These are phyloP conservation scores for Verticillium klebahnii DNA, from an alignment of 2,329 filamentous ascomycete species.

Conservation along the genomic window DNA sequence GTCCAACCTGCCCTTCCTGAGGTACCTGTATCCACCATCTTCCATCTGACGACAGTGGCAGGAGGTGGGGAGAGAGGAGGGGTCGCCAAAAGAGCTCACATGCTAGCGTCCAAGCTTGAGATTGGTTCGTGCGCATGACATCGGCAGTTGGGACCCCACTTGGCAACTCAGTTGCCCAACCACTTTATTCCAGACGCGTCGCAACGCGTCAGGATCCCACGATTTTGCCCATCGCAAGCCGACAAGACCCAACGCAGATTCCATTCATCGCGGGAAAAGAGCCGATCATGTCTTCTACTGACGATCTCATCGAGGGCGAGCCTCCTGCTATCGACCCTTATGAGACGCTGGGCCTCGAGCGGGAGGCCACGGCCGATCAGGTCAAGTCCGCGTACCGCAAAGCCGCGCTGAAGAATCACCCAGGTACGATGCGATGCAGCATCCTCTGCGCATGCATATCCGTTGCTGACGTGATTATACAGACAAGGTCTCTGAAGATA, in stretches of 20 bases:
- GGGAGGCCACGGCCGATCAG: conserved; percentile 68
- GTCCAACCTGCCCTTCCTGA: too few relatives aligned
- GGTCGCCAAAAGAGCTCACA: too few relatives aligned
- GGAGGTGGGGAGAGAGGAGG: too few relatives aligned
- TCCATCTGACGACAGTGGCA: too few relatives aligned
- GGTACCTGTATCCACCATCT: too few relatives aligned
- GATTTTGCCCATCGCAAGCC: background rate
- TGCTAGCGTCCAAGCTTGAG: too few relatives aligned
- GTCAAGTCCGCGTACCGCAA: conserved; percentile 92
- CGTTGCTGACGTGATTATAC: background rate
- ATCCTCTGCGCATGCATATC: background rate
- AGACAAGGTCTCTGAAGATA: conserved; percentile 72
- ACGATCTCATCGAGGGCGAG: conserved; percentile 50
- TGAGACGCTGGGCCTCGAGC: conserved; percentile 67
- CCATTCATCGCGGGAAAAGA: background rate
- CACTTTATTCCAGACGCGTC: conserved; percentile 13
- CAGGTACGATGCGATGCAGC: conserved; percentile 48
- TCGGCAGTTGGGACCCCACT: background rate
- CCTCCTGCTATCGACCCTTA: conserved; percentile 73
- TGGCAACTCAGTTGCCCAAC: background rate
- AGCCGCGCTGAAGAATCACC: conserved; percentile 80
- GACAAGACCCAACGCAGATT: background rate
- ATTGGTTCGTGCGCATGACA: background rate
- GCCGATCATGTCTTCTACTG: conserved; percentile 19
- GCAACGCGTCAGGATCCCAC: conserved; percentile 2